A percentile compares a stretch with the other conserved stretches of the same genome.
These are phyloP conservation scores for Mycena venus DNA, from an alignment of 768 basidiomycete species.

Conservation along the genomic window DNA sequence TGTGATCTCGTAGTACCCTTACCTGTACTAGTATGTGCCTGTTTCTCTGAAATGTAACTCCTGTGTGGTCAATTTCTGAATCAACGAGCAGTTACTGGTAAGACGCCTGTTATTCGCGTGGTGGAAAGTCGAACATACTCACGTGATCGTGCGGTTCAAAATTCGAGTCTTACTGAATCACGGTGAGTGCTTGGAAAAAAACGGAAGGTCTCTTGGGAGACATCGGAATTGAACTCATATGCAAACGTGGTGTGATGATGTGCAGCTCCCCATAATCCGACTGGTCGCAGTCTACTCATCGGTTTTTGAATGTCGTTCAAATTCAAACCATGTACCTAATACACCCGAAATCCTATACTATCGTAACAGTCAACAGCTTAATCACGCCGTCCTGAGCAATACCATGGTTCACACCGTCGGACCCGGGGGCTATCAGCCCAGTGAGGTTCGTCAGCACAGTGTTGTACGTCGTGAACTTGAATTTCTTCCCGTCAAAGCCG, in stretches of 20 bases:
- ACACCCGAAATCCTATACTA: conserved; percentile 22
- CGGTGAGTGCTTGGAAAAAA: too few relatives aligned
- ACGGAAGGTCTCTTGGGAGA: too few relatives aligned
- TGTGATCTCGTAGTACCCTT: neutral
- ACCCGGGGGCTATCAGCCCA: conserved; percentile 56
- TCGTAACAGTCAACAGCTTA: conserved; percentile 57
- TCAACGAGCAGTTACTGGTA: too few relatives aligned
- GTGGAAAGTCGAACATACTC: neutral
- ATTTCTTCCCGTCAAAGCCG: conserved; percentile 41
- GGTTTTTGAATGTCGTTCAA: too few relatives aligned
- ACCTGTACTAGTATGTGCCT: neutral
- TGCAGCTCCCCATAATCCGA: too few relatives aligned
- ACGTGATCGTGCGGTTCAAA: neutral
- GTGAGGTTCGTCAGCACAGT: conserved; percentile 52
- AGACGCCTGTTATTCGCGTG: too few relatives aligned
- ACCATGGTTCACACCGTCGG: conserved; percentile 58
- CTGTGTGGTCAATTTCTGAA: too few relatives aligned
- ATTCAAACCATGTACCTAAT: neutral
- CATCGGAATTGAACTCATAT: too few relatives aligned
- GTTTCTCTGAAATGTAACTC: too few relatives aligned
- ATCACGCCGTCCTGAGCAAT: conserved; percentile 63
- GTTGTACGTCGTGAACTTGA: conserved; percentile 41
- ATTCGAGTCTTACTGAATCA: too few relatives aligned
- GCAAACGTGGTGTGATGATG: too few relatives aligned
- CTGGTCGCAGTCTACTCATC: too few relatives aligned